phyloP scores from a whole-genome alignment of 768 basidiomycete genomes.

The Phanerodontia chrysosporium region DNA sequence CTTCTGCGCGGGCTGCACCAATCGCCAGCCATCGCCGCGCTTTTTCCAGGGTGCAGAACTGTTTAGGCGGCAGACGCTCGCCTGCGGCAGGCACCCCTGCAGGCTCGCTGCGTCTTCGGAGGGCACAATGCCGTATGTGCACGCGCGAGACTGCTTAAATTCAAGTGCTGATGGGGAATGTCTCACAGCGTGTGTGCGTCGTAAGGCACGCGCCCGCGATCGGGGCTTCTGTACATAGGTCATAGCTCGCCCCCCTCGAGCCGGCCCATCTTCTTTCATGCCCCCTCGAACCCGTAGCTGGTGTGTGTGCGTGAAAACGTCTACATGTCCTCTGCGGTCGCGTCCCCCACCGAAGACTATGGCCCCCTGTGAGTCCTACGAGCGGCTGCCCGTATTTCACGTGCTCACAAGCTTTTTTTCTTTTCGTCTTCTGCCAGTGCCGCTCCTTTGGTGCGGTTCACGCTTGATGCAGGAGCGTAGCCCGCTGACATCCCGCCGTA shows the following conservation, averaged over 20 bases:
- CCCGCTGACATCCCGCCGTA: background rate
- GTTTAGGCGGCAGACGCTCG: no score
- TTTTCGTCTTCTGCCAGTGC: no score
- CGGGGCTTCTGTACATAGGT: background rate
- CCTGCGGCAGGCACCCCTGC: no score
- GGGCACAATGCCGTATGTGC: no score
- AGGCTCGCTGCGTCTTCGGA: no score
- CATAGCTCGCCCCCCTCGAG: background rate
- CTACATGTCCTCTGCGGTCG: background rate
- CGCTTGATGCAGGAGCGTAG: background rate
- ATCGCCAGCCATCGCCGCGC: no score
- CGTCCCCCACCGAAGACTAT: background rate
- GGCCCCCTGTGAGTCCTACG: background rate
- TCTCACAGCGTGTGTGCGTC: background rate
- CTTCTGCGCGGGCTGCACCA: no score
- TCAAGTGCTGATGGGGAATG: background rate
- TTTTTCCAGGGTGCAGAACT: no score
- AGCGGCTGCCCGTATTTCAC: no score
- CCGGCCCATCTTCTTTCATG: background rate
- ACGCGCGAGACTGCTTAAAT: no score
- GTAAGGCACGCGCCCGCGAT: background rate
- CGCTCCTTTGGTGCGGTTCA: background rate
- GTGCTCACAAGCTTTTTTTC: no score
- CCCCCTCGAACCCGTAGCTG: background rate
- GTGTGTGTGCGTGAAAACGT: background rate